Conservation (phyloP, 2,329 filamentous ascomycete species). For the Allantophomopsis lycopodina region DNA sequence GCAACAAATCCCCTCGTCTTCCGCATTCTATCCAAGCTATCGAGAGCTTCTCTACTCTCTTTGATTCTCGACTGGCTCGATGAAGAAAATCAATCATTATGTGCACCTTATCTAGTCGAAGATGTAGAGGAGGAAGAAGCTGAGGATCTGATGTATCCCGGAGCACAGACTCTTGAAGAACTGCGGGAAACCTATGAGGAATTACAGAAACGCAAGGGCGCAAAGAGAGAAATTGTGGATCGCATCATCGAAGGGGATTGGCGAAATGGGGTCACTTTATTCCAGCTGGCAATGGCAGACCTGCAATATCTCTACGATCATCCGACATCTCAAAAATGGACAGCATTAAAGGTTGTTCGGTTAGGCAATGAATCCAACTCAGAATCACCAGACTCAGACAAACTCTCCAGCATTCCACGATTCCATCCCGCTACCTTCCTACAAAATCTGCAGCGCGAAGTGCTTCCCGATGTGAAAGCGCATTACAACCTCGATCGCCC, state of each 20-base stretch:
- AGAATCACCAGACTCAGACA: constrained; percentile 19
- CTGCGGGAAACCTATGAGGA: constrained; percentile 51
- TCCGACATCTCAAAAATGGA: constrained; percentile 49
- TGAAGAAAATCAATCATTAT: constrained; percentile 44
- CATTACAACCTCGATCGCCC: constrained; percentile 73
- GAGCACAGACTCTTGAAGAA: constrained; percentile 48
- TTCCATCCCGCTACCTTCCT: constrained; percentile 75
- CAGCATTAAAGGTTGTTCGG: constrained; percentile 42
- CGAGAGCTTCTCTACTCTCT: constrained; percentile 56
- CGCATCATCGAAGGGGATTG: constrained; percentile 56
- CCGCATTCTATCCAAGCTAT: constrained; percentile 56
- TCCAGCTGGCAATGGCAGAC: constrained; percentile 57
- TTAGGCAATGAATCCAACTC: constrained; percentile 27
- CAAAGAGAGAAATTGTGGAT: constrained; percentile 47
- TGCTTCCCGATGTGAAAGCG: constrained; percentile 68
- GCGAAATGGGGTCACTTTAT: constrained; percentile 48
- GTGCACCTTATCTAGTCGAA: constrained; percentile 43
- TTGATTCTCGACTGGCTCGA: constrained; percentile 69
- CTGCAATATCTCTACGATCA: constrained; percentile 53
- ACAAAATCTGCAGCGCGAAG: constrained; percentile 58
- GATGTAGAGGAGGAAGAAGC: constrained; percentile 40
- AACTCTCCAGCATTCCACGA: constrained; percentile 43
- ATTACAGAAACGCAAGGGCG: constrained; percentile 44
- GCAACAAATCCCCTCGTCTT: constrained; percentile 48
- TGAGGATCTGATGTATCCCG: constrained; percentile 53